Evolutionary conservation across 805 yeast genomes (phyloP).

Genomic region (Candida coquimbonensis): DNA sequence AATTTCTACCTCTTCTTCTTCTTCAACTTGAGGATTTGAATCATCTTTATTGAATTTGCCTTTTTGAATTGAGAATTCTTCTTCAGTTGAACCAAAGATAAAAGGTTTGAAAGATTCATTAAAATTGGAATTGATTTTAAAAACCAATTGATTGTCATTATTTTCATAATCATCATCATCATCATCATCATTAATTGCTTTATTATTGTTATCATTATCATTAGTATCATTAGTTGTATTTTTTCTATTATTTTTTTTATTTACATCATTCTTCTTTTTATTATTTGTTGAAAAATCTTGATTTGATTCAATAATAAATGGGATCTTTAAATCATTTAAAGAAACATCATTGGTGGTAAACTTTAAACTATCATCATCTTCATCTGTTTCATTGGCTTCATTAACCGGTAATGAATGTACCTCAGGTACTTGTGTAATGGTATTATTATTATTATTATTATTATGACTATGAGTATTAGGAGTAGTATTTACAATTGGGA

Average conservation of each 20-base stretch:
- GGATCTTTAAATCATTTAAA: background rate
- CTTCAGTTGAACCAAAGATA: slow-evolving; percentile 8
- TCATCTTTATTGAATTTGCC: slow-evolving; percentile 11
- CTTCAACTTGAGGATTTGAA: background rate
- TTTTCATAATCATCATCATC: background rate
- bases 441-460: too few relatives aligned
- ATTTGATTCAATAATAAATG: background rate
- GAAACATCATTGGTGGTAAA: too few relatives aligned
- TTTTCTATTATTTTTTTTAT: background rate
- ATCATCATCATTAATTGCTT: background rate
- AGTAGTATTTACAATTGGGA: too few relatives aligned
- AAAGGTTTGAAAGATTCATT: slow-evolving; percentile 4
- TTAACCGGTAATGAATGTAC: too few relatives aligned
- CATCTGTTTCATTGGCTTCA: background rate
- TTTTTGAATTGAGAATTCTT: slow-evolving; percentile 6
- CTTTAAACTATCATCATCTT: background rate
- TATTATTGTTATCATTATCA: background rate
- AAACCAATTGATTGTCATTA: background rate
- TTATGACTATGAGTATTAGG: too few relatives aligned
- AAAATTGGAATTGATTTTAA: background rate
- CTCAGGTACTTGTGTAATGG: too few relatives aligned
- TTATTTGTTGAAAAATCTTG: background rate
- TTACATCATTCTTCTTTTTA: background rate
- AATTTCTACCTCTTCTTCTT: background rate
- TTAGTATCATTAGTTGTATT: background rate